These are phyloP conservation scores for Fusarium oxysporum DNA, from an alignment of 2,329 filamentous ascomycete genomes.

Conservation along the genomic window DNA sequence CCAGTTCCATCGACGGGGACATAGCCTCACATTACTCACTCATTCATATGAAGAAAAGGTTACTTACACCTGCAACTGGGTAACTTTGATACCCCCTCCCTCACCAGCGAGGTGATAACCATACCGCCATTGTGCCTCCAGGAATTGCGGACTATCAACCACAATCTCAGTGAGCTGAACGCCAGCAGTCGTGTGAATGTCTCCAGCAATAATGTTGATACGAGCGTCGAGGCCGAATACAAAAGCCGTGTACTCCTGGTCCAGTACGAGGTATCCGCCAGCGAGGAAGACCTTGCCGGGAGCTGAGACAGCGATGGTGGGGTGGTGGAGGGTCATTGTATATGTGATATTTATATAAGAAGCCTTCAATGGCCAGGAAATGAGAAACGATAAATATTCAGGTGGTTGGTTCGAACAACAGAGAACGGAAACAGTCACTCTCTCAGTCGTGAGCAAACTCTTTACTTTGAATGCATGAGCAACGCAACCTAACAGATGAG, in stretches of 20 bases:
- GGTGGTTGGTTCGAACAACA: too few species aligned
- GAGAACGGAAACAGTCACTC: neutral
- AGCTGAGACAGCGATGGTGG: conserved; percentile 77
- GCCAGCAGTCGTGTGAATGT: conserved; percentile 69
- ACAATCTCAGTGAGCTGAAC: conserved; percentile 79
- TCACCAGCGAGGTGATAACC: conserved; percentile 76
- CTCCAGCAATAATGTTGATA: conserved; percentile 72
- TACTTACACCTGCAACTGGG: conserved; percentile 81
- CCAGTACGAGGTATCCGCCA: conserved; percentile 94
- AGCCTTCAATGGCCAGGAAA: neutral
- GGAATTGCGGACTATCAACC: conserved; percentile 92
- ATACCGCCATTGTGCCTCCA: conserved; percentile 89
- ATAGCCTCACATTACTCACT: neutral
- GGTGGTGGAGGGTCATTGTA: conserved; percentile 44
- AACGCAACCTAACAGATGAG: neutral
- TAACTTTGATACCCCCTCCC: conserved; percentile 83
- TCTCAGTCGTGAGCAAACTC: conserved; percentile 26
- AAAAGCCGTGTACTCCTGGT: conserved; percentile 83
- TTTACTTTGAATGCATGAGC: conserved; percentile 27
- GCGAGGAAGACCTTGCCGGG: conserved; percentile 96
- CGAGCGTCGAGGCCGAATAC: conserved; percentile 75
- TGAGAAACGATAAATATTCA: too few species aligned
- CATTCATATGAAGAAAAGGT: neutral
- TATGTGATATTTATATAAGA: conserved; percentile 1
- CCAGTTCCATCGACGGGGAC: neutral